Evolutionary conservation across 75 land plant species (phyloP), one percentile per base, ranked within the genome.

Genomic region (Sequoiadendron giganteum): DNA sequence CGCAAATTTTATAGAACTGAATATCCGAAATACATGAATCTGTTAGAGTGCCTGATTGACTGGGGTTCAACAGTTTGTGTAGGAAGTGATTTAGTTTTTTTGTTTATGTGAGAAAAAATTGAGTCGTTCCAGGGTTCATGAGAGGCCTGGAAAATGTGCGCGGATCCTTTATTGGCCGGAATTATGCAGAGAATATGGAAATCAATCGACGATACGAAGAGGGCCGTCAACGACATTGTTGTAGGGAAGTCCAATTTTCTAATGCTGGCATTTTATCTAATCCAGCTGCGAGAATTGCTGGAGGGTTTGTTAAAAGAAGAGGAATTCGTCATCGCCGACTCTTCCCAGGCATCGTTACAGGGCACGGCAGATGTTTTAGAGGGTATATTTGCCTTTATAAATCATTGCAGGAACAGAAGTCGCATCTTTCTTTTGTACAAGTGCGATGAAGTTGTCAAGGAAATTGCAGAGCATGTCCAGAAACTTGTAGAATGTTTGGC

Each of bases 231-330:
- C 19, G 32, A 88, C 36, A 85, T 88, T 38, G 32, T 34, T 38
- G 75, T 88, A 4, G 87, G 86, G 25, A 85, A 88, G 65, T 42
- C 88, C 8, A 68, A 84, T 68, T 88, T 88, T 40, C 49, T 88
- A 28, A 88, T 85, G 87, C 30, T 68, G 89, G 89, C 89, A 21
- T 88, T 48, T 34, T 88, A 39, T 88, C 36, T 88, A 30, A 21
- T 45, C 43, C 61, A 88, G 30, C 87, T 88, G 15, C 28, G 89
- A 14, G 40, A 48, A 49, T 43, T 88, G 16, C 88, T 88, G 58
- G 88, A 88, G 36, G 76, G 4, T 9, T 19, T 88, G 32, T 86
- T 32, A 38, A n/a, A 55, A 88, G 36, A 68, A 8, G 84, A 88
- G 48, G 89, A 88, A 52, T 86, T 86, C 16, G 16, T 39, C 9